Evolutionary conservation across 2,329 filamentous ascomycete genomes (phyloP).

Genomic region (Arthroderma sp.): DNA sequence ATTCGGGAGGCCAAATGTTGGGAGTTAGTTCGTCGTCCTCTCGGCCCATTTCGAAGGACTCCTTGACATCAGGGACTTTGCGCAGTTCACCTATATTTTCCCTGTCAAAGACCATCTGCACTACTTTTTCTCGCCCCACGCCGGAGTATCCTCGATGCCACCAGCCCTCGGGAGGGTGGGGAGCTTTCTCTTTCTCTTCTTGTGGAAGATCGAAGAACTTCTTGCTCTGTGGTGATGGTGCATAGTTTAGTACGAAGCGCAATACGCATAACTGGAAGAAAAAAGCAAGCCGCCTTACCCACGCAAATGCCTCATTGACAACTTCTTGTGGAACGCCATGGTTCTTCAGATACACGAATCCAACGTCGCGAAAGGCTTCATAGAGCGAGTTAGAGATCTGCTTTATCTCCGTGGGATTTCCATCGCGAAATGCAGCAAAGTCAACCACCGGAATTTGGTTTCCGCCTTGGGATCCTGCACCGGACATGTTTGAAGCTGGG

Average conservation of each 20-base stretch:
- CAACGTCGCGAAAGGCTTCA: conserved; percentile 31
- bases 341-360: conserved; percentile 37
- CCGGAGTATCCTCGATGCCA: conserved; percentile 45
- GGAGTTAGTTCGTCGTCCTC: conserved; percentile 21
- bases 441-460: conserved; percentile 27
- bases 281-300: conserved; percentile 16
- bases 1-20: conserved; percentile 38
- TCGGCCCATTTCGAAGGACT: conserved; percentile 14
- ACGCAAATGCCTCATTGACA: conserved; percentile 32
- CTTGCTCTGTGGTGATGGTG: conserved; percentile 11
- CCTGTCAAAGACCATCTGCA: conserved; percentile 30
- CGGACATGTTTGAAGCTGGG: too few relatives aligned
- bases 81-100: conserved; percentile 33
- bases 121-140: conserved; percentile 42
- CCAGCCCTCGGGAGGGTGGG: conserved; percentile 36
- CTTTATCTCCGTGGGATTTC: conserved; percentile 17
- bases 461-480: too few relatives aligned
- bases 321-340: conserved; percentile 30
- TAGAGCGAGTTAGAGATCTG: conserved; percentile 27
- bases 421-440: conserved; percentile 24
- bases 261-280: neutral
- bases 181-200: conserved; percentile 36
- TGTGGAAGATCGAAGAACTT: conserved; percentile 32
- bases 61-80: conserved; percentile 40
- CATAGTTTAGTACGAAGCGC: neutral